Base-by-base conservation (phyloP, 345 rosid genomes). In the Anastatica hierochuntica region DNA sequence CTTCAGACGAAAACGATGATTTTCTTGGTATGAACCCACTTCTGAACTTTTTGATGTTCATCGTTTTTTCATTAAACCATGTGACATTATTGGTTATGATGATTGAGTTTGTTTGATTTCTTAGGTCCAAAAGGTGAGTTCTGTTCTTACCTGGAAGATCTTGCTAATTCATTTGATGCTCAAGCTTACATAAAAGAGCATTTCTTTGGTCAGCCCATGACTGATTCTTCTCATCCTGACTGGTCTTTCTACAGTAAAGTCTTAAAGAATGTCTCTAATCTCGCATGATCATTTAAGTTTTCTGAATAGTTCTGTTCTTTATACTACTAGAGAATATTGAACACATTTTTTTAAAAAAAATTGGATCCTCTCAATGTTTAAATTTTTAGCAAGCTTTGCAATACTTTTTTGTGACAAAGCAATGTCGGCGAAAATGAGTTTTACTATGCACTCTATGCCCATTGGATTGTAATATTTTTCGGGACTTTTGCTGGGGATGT, bases 61-160 rank as follows among this genome's bases (percentile, higher is more conserved):
- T 29, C 16, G n/a, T n/a, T 26, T 33, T 9, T 0, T 14, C 5
- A 21, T 6, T 49, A 6, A 5, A 4, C 4, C 2, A 4, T 29
- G 33, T 10, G n/a, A n/a, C n/a, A n/a, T 35, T 45, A 4, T 21
- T 38, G 8, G 14, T 16, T 2, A 29, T 35, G 29, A 16, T 9
- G 10, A 4, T 29, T 29, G 24, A 14, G 10, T 49, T 27, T 18
- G 7, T 6, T 46, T 50, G 0, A 21, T 21, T 21, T 29, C 2
- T 7, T 31, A 72, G 80, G 75, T 45, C 79, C 76, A 2, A 12
- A 63, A 16, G 77, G 81, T 7, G 63, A 64, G 55, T 61, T 72
- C 8, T 26, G 76, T 10, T 16, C 61, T 10, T 75, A 65, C 65
- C 59, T 80, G 70, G 68, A 67, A 18, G 74, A 61, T 7, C 55